Base-by-base conservation (phyloP, 2,329 filamentous ascomycete species). In the Aureobasidium sp. region DNA sequence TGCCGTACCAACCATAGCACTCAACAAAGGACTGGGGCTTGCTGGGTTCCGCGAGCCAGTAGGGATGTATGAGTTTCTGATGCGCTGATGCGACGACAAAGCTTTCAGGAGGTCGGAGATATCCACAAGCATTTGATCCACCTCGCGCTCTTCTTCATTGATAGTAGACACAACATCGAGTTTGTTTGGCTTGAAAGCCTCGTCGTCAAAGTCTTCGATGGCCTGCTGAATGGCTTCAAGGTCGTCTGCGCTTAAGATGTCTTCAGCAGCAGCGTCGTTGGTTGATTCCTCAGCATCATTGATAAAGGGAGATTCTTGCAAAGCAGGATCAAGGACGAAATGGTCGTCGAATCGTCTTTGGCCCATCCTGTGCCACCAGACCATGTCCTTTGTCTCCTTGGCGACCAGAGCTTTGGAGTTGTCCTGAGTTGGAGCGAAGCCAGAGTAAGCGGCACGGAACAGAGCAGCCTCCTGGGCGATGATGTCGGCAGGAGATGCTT, bases 321-420 rank as follows among this genome's bases (percentile, higher is more conserved):
- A 65, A 25, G 74, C 74, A 15, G 78, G 78, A 63, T 80, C 78
- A 37, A 80, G 73, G 1, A 86, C 85, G 41, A 89, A 81, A 67
- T 86, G 78, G 45, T 84, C 83, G 64, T 87, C 81, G 68, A 88
- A 90, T 61, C 78, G 82, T 64, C 83, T 83, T 29, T 59, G 37
- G 31, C 89, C 89, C 57, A 83, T 77, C 64, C 84, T 84, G 70
- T 90, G 85, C 88, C 89, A 93, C 88, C 89, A 92, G 53, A 92
- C 68, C 62, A 84, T 83, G 58, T 85, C 84, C 63, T 89, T 84
- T 55, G 85, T 80, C 37, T 84, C 84, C 1, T 86, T 84, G 0
- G 89, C 84, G 3, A 91, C 79, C 62, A 91, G 79, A 6, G 89
- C 87, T 14, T 82, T 84, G 3, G 87, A 82, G 70, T 92, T 86